phyloP scores from a whole-genome alignment of 306 rosid species.

The Oxytropis ochrocephala region DNA sequence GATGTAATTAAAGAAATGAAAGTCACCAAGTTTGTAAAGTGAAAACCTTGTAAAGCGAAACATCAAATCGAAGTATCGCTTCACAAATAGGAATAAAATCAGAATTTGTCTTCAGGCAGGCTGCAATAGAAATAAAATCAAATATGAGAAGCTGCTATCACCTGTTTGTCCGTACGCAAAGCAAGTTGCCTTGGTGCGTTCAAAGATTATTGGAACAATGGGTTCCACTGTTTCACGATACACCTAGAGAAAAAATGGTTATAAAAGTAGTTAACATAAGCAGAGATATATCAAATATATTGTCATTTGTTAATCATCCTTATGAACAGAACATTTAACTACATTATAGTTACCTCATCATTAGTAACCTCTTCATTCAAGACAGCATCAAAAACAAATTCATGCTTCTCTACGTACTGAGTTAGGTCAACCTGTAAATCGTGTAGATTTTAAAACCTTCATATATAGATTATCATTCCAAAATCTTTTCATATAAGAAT shows the following conservation, averaged over 20 bases:
- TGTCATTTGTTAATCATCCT: neutral
- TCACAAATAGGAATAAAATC: neutral
- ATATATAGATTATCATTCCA: constrained; percentile 13
- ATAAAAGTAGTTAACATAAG: constrained; percentile 3
- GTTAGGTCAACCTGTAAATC: constrained; percentile 90
- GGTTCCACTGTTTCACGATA: constrained; percentile 98
- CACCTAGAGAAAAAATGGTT: constrained; percentile 42
- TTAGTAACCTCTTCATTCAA: constrained; percentile 93
- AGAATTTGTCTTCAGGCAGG: neutral
- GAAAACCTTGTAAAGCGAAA: neutral
- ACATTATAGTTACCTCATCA: constrained; percentile 62
- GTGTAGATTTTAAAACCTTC: constrained; percentile 18
- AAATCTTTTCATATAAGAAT: neutral
- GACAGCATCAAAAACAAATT: constrained; percentile 96
- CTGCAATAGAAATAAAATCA: constrained; percentile 18
- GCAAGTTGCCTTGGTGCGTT: constrained; percentile 97
- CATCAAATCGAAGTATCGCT: neutral
- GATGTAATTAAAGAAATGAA: neutral
- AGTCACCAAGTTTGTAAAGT: neutral
- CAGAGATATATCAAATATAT: neutral
- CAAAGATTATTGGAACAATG: constrained; percentile 94
- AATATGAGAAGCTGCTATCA: constrained; percentile 28
- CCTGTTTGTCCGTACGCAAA: constrained; percentile 99
- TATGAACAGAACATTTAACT: constrained; percentile 7
- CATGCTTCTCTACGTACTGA: constrained; percentile 87